These are phyloP conservation scores for Pythium rhizo-oryzae DNA, from an alignment of 352 stramenopile genomes.

Conservation along the genomic window DNA sequence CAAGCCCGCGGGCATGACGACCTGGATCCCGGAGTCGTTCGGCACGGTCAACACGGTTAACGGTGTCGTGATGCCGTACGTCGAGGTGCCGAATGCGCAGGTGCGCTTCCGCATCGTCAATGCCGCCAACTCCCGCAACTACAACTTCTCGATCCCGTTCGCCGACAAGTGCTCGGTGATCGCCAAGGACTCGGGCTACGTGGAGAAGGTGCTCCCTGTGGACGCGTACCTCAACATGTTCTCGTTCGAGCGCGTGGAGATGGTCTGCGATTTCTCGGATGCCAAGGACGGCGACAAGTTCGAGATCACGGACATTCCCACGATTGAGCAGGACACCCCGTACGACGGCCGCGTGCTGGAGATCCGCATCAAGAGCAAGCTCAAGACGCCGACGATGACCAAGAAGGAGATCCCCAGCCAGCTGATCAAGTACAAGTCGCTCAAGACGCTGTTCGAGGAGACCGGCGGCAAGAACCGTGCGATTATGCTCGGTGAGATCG, in stretches of 20 bases:
- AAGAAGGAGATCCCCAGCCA: conserved; percentile 39
- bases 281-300: conserved; percentile 46
- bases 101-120: conserved; percentile 69
- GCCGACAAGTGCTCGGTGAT: conserved; percentile 60
- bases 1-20: conserved; percentile 39
- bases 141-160: conserved; percentile 79
- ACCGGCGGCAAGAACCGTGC: conserved; percentile 53
- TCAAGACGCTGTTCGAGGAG: conserved; percentile 58
- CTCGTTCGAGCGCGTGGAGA: conserved; percentile 59
- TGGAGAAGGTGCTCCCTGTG: conserved; percentile 40
- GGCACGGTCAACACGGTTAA: conserved; percentile 69
- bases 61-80: conserved; percentile 71
- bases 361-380: conserved; percentile 40
- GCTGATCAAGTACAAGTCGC: conserved; percentile 52
- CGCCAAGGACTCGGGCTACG: conserved; percentile 65
- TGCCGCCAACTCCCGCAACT: conserved; percentile 67
- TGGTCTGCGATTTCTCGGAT: conserved; percentile 62
- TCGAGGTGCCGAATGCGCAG: conserved; percentile 59
- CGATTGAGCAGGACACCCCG: conserved; percentile 41
- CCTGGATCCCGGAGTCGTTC: conserved; percentile 68
- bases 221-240: conserved; percentile 45
- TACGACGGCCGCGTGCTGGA: conserved; percentile 59
- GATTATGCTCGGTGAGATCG: conserved; percentile 61
- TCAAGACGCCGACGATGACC: conserved; percentile 45
- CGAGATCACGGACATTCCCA: conserved; percentile 51